Percentiles rank a stretch among this genome's conserved stretches.
Evolutionary conservation across 495 filamentous ascomycete genomes (phyloP).

Genomic region (Daldinia decipiens): DNA sequence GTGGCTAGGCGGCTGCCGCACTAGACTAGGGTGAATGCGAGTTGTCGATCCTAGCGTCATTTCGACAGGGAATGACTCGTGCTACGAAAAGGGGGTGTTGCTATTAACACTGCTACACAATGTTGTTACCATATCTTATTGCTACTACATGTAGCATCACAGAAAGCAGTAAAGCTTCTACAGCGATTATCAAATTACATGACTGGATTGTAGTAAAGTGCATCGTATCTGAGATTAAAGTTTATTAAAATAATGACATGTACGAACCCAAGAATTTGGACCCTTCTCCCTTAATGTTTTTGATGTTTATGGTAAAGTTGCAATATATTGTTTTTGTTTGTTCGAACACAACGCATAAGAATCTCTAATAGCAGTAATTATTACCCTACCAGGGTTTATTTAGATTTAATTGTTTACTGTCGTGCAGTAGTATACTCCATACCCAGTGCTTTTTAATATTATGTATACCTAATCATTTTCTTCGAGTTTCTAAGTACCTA

Average conservation of each 20-base stretch:
- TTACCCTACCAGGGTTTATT: not conserved
- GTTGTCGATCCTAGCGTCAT: constrained; percentile 46
- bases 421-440: not conserved
- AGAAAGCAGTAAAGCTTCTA: constrained; percentile 1
- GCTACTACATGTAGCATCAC: not conserved
- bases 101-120: constrained; percentile 11
- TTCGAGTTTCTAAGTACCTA: too few species aligned
- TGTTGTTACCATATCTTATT: not conserved
- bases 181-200: not conserved
- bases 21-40: constrained; percentile 29
- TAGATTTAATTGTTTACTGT: not conserved
- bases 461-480: not conserved
- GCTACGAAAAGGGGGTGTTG: constrained; percentile 28
- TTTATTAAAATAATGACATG: constrained; percentile 14
- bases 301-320: not conserved
- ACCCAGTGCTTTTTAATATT: not conserved
- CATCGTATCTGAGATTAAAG: constrained; percentile 2
- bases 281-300: constrained; percentile 4
- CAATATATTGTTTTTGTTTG: not conserved
- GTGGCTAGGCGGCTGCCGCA: constrained; percentile 30
- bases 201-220: constrained; percentile 7
- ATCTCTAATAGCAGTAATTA: not conserved
- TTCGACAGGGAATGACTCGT: constrained; percentile 28
- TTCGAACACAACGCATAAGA: not conserved
- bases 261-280: constrained; percentile 11